Conservation (phyloP, 1,284 basidiomycete species). For the Trichosporon coremiiforme region DNA sequence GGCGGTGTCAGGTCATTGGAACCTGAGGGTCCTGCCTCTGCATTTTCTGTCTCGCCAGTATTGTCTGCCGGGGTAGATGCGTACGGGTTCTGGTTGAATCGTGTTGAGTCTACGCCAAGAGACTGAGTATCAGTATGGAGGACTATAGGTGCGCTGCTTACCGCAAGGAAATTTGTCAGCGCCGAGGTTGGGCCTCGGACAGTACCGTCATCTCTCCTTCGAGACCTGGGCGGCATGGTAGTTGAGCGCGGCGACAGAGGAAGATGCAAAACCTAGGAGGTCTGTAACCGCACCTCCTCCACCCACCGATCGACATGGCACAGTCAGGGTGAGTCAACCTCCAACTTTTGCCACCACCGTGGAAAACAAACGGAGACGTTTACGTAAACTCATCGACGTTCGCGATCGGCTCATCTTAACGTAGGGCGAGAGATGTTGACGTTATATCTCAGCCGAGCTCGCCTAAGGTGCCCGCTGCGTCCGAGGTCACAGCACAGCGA, state of each 20-base stretch:
- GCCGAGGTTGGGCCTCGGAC: constrained; percentile 88
- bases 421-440: no score
- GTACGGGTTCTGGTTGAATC: constrained; percentile 19
- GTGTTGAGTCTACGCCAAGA: constrained; percentile 51
- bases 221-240: constrained; percentile 19
- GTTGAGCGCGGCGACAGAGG: background rate
- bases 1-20: background rate
- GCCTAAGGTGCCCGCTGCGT: constrained; percentile 34
- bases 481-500: constrained; percentile 28
- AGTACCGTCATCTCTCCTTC: constrained; percentile 28
- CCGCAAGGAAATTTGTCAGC: constrained; percentile 85
- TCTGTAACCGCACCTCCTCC: background rate
- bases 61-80: background rate
- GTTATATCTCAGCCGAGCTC: constrained; percentile 23
- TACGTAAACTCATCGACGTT: no score
- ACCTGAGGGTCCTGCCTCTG: background rate
- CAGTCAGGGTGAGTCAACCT: constrained; percentile 17
- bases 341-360: constrained; percentile 17
- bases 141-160: constrained; percentile 53
- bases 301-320: constrained; percentile 6
- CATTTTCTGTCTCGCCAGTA: constrained; percentile 28
- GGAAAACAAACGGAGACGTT: background rate
- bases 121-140: constrained; percentile 36
- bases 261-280: background rate
- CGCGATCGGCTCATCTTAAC: no score